A percentile compares a stretch with the other conserved stretches of the same genome.
Evolutionary conservation across 2,329 filamentous ascomycete genomes (phyloP).

Genomic region (Metarhizium sp.): DNA sequence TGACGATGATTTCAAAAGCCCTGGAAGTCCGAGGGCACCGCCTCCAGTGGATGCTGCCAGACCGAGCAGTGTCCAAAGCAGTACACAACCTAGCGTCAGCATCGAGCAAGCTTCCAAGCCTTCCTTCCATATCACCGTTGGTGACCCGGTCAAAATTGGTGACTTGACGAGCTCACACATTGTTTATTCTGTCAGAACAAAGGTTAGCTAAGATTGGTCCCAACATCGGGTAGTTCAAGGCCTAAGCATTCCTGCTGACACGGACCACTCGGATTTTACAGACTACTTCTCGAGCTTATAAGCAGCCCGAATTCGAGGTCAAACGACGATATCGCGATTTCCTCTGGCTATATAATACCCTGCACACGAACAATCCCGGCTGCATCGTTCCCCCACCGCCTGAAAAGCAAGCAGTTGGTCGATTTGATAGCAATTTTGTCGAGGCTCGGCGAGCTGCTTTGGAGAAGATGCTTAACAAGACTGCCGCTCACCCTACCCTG

Average conservation of each 20-base stretch:
- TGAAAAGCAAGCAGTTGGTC: constrained; percentile 93
- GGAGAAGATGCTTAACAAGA: constrained; percentile 98
- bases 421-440: constrained; percentile 95
- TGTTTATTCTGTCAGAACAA: constrained; percentile 91
- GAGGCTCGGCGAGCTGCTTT: constrained; percentile 84
- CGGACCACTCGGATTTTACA: constrained; percentile 23
- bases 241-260: background rate
- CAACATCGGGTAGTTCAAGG: background rate
- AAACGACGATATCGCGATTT: constrained; percentile 94
- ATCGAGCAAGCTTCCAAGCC: constrained; percentile 92
- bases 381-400: constrained; percentile 92
- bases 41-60: constrained; percentile 52
- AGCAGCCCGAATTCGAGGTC: constrained; percentile 84
- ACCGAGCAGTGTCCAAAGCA: constrained; percentile 40
- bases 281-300: constrained; percentile 95
- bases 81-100: constrained; percentile 68
- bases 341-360: constrained; percentile 90
- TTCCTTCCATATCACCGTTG: constrained; percentile 80
- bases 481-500: constrained; percentile 75
- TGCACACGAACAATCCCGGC: constrained; percentile 91
- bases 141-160: constrained; percentile 95
- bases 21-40: constrained; percentile 50
- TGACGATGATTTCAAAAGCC: constrained; percentile 55
- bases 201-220: constrained; percentile 40
- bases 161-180: constrained; percentile 96